A percentile compares a stretch with the other conserved stretches of the same genome.
Evolutionary conservation across 1,284 basidiomycete species (phyloP).

Genomic region (Cutaneotrichosporon daszewskae): DNA sequence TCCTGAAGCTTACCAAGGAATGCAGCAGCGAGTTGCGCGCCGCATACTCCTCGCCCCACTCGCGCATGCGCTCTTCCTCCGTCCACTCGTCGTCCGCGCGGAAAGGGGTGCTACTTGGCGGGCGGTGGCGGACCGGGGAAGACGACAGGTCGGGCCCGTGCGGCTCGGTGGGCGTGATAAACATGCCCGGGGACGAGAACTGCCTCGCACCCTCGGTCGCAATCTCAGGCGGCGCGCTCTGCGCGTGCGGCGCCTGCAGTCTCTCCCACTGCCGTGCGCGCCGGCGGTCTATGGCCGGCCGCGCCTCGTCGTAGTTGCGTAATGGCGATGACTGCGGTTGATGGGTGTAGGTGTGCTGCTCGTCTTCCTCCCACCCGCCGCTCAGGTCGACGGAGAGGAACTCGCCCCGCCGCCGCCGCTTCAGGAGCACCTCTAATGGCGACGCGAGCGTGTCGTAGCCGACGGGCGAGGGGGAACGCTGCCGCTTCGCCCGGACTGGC

Average conservation of each 20-base stretch:
- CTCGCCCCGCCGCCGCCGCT: slow-evolving; percentile 27
- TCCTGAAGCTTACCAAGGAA: slow-evolving; percentile 10
- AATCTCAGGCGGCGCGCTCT: not conserved
- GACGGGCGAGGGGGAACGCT: slow-evolving; percentile 34
- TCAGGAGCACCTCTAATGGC: slow-evolving; percentile 37
- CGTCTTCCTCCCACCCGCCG: slow-evolving; percentile 4
- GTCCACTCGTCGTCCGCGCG: slow-evolving; percentile 15
- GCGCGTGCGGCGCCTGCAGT: slow-evolving; percentile 9
- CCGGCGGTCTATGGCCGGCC: slow-evolving; percentile 11
- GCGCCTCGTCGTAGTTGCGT: not conserved
- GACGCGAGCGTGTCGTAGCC: slow-evolving; percentile 30
- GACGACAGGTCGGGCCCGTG: slow-evolving; percentile 6
- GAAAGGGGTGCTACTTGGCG: slow-evolving; percentile 14
- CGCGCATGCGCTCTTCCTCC: slow-evolving; percentile 16
- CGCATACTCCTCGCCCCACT: slow-evolving; percentile 21
- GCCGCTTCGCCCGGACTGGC: slow-evolving; percentile 27
- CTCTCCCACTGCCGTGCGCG: slow-evolving; percentile 17
- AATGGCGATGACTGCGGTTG: slow-evolving; percentile 1
- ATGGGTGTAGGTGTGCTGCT: not conserved
- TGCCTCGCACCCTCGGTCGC: no score
- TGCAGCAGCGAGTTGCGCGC: slow-evolving; percentile 16
- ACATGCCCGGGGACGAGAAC: no score
- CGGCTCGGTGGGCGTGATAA: not conserved
- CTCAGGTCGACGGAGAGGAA: no score
- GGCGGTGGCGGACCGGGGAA: slow-evolving; percentile 16